phyloP scores from a whole-genome alignment of 805 yeast genomes.

The Wickerhamiella spandovensis region DNA sequence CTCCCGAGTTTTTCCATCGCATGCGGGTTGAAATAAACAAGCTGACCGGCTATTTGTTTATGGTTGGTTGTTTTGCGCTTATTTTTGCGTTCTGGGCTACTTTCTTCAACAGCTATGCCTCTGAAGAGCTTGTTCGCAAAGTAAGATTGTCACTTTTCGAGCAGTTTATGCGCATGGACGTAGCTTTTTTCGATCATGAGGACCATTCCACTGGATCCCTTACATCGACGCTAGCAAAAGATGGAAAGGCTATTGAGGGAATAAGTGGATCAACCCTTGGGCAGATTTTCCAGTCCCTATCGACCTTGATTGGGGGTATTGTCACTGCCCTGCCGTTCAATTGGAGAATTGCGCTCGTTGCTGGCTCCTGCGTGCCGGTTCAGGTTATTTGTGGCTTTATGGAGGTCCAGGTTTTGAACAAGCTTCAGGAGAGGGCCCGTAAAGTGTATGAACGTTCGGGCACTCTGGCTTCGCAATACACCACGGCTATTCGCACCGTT shows the following conservation, averaged over 20 bases:
- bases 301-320: slow-evolving; percentile 28
- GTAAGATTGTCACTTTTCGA: slow-evolving; percentile 24
- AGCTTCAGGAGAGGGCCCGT: slow-evolving; percentile 26
- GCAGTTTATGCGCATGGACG: slow-evolving; percentile 27
- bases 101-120: slow-evolving; percentile 17
- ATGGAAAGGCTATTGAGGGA: slow-evolving; percentile 29
- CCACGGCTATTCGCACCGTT: slow-evolving; percentile 31
- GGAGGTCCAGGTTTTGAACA: slow-evolving; percentile 24
- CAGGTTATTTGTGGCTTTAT: slow-evolving; percentile 29
- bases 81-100: slow-evolving; percentile 17
- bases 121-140: slow-evolving; percentile 24
- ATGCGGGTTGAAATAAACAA: slow-evolving; percentile 27
- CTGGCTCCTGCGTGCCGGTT: slow-evolving; percentile 27
- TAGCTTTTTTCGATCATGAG: slow-evolving; percentile 26
- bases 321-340: slow-evolving; percentile 27
- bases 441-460: slow-evolving; percentile 28
- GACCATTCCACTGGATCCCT: slow-evolving; percentile 28
- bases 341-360: slow-evolving; percentile 31
- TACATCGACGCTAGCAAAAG: slow-evolving; percentile 28
- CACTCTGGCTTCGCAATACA: slow-evolving; percentile 28
- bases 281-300: slow-evolving; percentile 25
- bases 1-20: slow-evolving; percentile 19
- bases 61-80: slow-evolving; percentile 24
- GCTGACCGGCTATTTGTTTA: slow-evolving; percentile 24
- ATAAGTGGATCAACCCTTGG: slow-evolving; percentile 30